Conservation (phyloP, 2,329 filamentous ascomycete species). For the Pestalotiopsis sp. region DNA sequence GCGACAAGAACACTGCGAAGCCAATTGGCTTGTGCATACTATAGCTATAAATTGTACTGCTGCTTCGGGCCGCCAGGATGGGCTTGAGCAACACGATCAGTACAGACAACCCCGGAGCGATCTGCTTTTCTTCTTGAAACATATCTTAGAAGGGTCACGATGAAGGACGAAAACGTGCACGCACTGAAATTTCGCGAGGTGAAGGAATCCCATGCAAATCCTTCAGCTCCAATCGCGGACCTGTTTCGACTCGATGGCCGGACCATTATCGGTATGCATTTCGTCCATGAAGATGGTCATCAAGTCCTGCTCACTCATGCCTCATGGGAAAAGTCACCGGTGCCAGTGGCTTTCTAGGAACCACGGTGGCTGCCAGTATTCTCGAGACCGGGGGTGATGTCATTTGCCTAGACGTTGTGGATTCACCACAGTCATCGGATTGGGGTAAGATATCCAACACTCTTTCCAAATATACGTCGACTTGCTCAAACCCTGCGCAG, state of each 20-base stretch:
- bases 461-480: background rate
- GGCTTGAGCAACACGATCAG: background rate
- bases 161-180: slow-evolving; percentile 14
- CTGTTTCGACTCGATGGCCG: slow-evolving; percentile 20
- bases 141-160: background rate
- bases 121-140: background rate
- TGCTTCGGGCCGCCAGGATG: background rate
- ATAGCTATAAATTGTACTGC: background rate
- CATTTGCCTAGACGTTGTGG: slow-evolving; percentile 30
- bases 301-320: slow-evolving; percentile 1
- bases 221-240: slow-evolving; percentile 3
- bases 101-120: background rate
- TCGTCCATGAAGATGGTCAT: background rate
- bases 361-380: slow-evolving; percentile 22
- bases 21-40: background rate
- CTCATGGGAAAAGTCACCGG: slow-evolving; percentile 25
- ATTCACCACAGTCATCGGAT: slow-evolving; percentile 14
- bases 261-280: slow-evolving; percentile 17
- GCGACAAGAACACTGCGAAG: background rate
- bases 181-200: slow-evolving; percentile 13
- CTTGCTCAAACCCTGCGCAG: background rate
- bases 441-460: slow-evolving; percentile 22
- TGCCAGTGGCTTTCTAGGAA: slow-evolving; percentile 25
- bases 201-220: slow-evolving; percentile 11
- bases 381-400: slow-evolving; percentile 36